Evolutionary conservation across 805 yeast species (phyloP).

Genomic region (Metschnikowia henanensis): DNA sequence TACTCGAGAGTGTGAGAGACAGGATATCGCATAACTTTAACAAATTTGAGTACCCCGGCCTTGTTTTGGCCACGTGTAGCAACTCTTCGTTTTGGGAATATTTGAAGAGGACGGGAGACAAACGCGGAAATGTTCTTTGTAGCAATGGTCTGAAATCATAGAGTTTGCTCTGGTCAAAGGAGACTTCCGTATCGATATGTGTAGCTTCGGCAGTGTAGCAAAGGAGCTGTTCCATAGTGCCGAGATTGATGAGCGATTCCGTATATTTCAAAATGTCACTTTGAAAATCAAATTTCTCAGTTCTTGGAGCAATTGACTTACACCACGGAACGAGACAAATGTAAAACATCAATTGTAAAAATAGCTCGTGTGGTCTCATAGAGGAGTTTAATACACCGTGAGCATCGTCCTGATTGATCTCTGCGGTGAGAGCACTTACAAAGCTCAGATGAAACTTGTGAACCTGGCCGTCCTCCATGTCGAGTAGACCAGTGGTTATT

Average conservation of each 20-base stretch:
- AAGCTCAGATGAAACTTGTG: conserved; percentile 41
- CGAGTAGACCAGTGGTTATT: conserved; percentile 43
- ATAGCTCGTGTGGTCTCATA: conserved; percentile 38
- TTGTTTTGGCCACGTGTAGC: conserved; percentile 26
- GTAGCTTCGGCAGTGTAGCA: conserved; percentile 59
- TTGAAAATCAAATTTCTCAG: conserved; percentile 50
- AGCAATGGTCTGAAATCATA: conserved; percentile 67
- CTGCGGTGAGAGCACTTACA: conserved; percentile 30
- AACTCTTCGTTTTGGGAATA: conserved; percentile 45
- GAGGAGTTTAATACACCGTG: conserved; percentile 35
- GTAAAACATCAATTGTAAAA: conserved; percentile 50
- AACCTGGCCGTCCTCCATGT: conserved; percentile 36
- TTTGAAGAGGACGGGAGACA: conserved; percentile 50
- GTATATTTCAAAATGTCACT: conserved; percentile 59
- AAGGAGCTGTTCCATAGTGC: conserved; percentile 70
- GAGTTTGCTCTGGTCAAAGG: conserved; percentile 46
- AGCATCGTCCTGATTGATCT: conserved; percentile 20
- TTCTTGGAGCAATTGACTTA: conserved; percentile 46
- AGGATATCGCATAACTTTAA: conserved; percentile 29
- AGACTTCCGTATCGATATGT: conserved; percentile 32
- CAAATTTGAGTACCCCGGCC: conserved; percentile 30
- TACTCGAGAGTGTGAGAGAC: conserved; percentile 19
- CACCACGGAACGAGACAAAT: conserved; percentile 69
- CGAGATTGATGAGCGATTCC: conserved; percentile 56
- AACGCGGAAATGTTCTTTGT: conserved; percentile 63